These are phyloP conservation scores for Globisporangium polare DNA, from an alignment of 352 stramenopile species.

Conservation along the genomic window DNA sequence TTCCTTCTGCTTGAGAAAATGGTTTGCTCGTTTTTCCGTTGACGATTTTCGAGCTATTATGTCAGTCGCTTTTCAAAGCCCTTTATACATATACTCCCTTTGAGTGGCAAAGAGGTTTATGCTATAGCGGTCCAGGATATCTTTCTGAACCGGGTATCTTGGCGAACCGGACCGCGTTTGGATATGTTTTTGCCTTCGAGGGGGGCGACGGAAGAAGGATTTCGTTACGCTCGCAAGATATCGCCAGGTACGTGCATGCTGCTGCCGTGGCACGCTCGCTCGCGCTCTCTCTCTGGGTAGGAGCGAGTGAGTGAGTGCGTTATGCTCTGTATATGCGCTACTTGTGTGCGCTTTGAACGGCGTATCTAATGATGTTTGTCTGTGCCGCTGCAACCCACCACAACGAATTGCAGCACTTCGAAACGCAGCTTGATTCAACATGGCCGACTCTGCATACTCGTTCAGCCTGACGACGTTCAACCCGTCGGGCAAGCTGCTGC, in stretches of 20 bases:
- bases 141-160: constrained; percentile 8
- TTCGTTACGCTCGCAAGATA: constrained; percentile 21
- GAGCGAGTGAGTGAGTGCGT: not conserved
- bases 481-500: constrained; percentile 97
- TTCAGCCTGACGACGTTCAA: constrained; percentile 99
- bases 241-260: constrained; percentile 12
- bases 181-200: constrained; percentile 14
- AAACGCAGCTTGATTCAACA: constrained; percentile 31
- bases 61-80: not conserved
- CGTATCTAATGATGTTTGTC: not conserved
- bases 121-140: not conserved
- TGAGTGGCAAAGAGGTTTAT: too few relatives aligned
- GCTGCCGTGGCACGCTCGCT: not conserved
- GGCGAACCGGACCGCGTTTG: constrained; percentile 9
- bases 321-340: not conserved
- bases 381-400: not conserved
- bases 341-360: not conserved
- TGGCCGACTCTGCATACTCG: constrained; percentile 97
- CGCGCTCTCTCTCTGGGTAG: not conserved
- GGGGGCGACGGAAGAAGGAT: constrained; percentile 20
- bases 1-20: not conserved
- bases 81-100: not conserved
- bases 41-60: not conserved
- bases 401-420: not conserved
- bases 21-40: too few relatives aligned